Evolutionary conservation across 1,284 basidiomycete species (phyloP).

Genomic region (Ceratobasidium papillatum): DNA sequence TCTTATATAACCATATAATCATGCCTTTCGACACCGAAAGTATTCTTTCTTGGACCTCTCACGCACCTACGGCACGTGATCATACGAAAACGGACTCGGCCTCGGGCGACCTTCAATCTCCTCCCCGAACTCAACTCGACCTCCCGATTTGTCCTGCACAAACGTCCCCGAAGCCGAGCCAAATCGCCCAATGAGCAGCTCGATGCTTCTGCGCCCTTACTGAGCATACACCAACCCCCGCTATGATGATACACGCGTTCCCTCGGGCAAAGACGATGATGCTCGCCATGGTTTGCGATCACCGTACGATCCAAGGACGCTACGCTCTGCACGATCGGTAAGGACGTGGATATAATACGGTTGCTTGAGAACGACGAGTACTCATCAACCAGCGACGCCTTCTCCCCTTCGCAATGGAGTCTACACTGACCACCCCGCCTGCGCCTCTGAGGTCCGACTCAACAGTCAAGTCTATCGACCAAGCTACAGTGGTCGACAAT

Average conservation of each 20-base stretch:
- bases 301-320: neutral
- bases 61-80: neutral
- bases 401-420: constrained; percentile 3
- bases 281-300: neutral
- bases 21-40: no score
- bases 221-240: neutral
- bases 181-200: neutral
- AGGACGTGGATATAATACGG: constrained; percentile 1
- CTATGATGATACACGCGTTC: neutral
- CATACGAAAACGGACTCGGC: neutral
- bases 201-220: neutral
- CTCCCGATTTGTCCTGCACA: neutral
- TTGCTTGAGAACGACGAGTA: neutral
- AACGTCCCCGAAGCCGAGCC: neutral
- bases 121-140: neutral
- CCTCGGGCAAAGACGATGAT: neutral
- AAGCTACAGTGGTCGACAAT: neutral
- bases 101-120: neutral
- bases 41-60: no score
- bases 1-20: no score
- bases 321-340: neutral
- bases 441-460: neutral
- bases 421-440: neutral
- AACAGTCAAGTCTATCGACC: constrained; percentile 8
- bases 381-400: neutral